A percentile compares a stretch with the other conserved stretches of the same genome.
phyloP scores from a whole-genome alignment of 164 flowering plant species.

The Echeveria elegans region DNA sequence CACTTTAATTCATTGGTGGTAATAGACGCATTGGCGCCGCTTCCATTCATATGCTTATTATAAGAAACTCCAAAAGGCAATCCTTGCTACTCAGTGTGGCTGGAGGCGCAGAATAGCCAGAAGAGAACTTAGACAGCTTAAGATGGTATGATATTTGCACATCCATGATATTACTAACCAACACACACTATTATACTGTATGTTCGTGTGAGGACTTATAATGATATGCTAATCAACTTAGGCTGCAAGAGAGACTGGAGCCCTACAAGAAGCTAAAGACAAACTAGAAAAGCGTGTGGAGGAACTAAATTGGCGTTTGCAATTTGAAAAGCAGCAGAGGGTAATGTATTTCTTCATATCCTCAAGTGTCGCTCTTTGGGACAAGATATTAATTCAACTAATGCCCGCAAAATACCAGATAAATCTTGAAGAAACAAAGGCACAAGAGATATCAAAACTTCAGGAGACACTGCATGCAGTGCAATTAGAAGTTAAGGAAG shows the following conservation, averaged over 20 bases:
- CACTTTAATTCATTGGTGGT: not conserved
- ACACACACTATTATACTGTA: not conserved
- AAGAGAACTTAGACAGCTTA: constrained; percentile 63
- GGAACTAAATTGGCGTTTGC: constrained; percentile 77
- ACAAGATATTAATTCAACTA: constrained; percentile 6
- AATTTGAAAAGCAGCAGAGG: constrained; percentile 69
- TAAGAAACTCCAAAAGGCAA: constrained; percentile 44
- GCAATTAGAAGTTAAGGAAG: constrained; percentile 60
- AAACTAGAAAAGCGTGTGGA: constrained; percentile 85
- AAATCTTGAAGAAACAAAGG: constrained; percentile 69
- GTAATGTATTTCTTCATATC: constrained; percentile 24
- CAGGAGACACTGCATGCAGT: constrained; percentile 51
- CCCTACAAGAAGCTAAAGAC: constrained; percentile 83
- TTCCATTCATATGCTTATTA: constrained; percentile 35
- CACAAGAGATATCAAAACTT: constrained; percentile 59
- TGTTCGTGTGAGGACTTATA: not conserved
- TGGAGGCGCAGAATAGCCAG: constrained; percentile 69
- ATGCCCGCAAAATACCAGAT: not conserved
- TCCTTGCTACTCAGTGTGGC: constrained; percentile 54
- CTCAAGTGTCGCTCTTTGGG: not conserved
- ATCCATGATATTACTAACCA: no score
- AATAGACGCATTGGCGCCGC: constrained; percentile 68
- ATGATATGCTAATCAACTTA: constrained; percentile 16
- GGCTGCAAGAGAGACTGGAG: constrained; percentile 90
- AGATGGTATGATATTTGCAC: constrained; percentile 39